Conservation (phyloP, 768 basidiomycete genomes). For the Xerocomus brunneocitrinus region DNA sequence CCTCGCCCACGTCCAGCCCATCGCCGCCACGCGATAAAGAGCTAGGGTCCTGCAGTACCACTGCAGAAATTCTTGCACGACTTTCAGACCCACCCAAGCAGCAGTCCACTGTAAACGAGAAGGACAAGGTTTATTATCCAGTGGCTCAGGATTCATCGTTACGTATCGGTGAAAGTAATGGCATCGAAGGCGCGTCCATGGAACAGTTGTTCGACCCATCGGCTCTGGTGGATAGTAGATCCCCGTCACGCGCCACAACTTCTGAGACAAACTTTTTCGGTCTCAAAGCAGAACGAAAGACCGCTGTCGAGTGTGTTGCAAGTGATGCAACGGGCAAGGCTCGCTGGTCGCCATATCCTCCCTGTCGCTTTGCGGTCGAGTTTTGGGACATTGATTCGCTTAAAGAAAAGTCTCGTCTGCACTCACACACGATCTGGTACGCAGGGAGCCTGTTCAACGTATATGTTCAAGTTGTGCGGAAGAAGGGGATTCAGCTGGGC, state of each 20-base stretch:
- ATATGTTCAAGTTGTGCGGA: constrained; percentile 83
- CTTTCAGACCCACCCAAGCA: constrained; percentile 22
- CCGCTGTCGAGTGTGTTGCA: constrained; percentile 38
- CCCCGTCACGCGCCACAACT: constrained; percentile 25
- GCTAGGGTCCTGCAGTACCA: constrained; percentile 56
- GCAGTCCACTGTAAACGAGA: constrained; percentile 11
- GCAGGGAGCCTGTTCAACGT: constrained; percentile 86
- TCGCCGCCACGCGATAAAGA: constrained; percentile 49
- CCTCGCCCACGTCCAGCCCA: constrained; percentile 35
- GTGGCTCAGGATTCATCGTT: constrained; percentile 66
- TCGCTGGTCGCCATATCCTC: constrained; percentile 69
- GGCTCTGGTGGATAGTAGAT: constrained; percentile 21
- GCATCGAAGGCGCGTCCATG: constrained; percentile 52
- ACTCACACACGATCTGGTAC: constrained; percentile 87
- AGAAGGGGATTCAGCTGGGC: constrained; percentile 78
- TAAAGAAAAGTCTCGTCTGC: constrained; percentile 78
- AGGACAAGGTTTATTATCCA: constrained; percentile 50
- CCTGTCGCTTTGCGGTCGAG: constrained; percentile 82
- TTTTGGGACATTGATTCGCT: constrained; percentile 84
- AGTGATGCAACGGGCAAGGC: constrained; percentile 41
- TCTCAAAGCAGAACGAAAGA: constrained; percentile 43
- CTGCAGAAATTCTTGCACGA: constrained; percentile 44
- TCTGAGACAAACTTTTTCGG: constrained; percentile 64
- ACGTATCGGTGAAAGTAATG: constrained; percentile 69
- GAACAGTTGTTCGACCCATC: constrained; percentile 60